phyloP scores from a whole-genome alignment of 768 basidiomycete species.

The Boletus subparvulus region DNA sequence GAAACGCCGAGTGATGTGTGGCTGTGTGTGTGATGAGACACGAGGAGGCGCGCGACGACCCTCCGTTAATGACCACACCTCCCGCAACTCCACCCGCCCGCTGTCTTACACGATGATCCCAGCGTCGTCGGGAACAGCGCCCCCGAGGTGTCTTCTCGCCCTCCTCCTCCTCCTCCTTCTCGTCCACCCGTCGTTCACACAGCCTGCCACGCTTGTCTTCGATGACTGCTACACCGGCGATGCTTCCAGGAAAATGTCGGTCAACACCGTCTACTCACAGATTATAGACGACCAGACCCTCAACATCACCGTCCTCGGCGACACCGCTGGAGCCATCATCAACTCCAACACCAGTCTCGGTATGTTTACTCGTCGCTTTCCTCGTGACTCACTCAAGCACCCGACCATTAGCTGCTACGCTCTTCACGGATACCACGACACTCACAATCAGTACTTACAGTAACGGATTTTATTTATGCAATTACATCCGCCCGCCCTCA shows the following conservation, averaged over 20 bases:
- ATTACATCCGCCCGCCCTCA: slow-evolving; percentile 74
- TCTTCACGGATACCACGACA: slow-evolving; percentile 80
- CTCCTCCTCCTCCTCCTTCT: slow-evolving; percentile 18
- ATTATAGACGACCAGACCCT: slow-evolving; percentile 51
- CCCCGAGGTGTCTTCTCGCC: slow-evolving; percentile 1
- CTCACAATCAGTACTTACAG: slow-evolving; percentile 74
- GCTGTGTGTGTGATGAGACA: slow-evolving; percentile 20
- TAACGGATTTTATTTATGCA: slow-evolving; percentile 75
- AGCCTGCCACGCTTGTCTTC: slow-evolving; percentile 63
- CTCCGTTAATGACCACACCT: slow-evolving; percentile 22
- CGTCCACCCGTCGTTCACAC: slow-evolving; percentile 37
- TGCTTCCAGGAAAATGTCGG: slow-evolving; percentile 55
- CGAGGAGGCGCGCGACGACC: not conserved
- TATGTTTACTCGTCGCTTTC: slow-evolving; percentile 34
- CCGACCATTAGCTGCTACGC: slow-evolving; percentile 56
- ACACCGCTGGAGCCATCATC: slow-evolving; percentile 54
- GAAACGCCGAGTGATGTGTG: slow-evolving; percentile 15
- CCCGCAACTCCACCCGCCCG: slow-evolving; percentile 8
- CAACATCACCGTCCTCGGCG: slow-evolving; percentile 73
- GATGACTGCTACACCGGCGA: slow-evolving; percentile 67
- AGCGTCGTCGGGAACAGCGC: slow-evolving; percentile 6
- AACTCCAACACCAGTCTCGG: slow-evolving; percentile 67
- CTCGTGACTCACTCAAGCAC: slow-evolving; percentile 8
- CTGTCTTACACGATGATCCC: slow-evolving; percentile 27
- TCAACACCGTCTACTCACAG: slow-evolving; percentile 74